Percentiles rank a stretch among this genome's conserved stretches.
phyloP scores from a whole-genome alignment of 805 yeast genomes.

The Saccharomycopsis oosterbeekiorum region DNA sequence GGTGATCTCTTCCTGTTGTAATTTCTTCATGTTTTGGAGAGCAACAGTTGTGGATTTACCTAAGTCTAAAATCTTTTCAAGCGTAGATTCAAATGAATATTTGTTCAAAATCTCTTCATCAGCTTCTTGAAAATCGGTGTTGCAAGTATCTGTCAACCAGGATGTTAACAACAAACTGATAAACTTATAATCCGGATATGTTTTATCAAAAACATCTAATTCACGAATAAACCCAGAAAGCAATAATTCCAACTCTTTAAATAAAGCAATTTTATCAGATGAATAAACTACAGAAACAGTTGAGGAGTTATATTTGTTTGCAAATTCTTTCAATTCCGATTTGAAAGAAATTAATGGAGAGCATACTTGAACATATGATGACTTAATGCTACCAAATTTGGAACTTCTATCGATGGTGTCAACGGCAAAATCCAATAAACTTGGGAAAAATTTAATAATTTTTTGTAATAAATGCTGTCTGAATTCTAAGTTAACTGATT shows the following conservation, averaged over 20 bases:
- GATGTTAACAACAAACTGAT: slow-evolving; percentile 36
- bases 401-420: slow-evolving; percentile 14
- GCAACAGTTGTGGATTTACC: slow-evolving; percentile 53
- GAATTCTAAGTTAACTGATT: background rate
- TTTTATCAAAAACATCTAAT: slow-evolving; percentile 29
- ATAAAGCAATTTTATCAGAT: background rate
- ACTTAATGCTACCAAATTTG: background rate
- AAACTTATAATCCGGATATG: slow-evolving; percentile 31
- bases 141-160: slow-evolving; percentile 32
- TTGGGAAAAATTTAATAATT: slow-evolving; percentile 28
- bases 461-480: background rate
- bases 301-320: background rate
- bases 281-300: background rate
- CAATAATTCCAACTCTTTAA: slow-evolving; percentile 24
- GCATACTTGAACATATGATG: background rate
- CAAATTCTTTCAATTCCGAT: background rate
- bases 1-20: slow-evolving; percentile 26
- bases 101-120: slow-evolving; percentile 26
- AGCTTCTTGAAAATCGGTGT: background rate
- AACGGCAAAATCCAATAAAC: slow-evolving; percentile 29
- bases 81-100: slow-evolving; percentile 27
- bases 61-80: slow-evolving; percentile 25
- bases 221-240: slow-evolving; percentile 22
- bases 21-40: slow-evolving; percentile 48
- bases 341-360: background rate